Evolutionary conservation across 441 rosid species (phyloP), one percentile per base, ranked within the genome.

Genomic region (Populus hybrid): DNA sequence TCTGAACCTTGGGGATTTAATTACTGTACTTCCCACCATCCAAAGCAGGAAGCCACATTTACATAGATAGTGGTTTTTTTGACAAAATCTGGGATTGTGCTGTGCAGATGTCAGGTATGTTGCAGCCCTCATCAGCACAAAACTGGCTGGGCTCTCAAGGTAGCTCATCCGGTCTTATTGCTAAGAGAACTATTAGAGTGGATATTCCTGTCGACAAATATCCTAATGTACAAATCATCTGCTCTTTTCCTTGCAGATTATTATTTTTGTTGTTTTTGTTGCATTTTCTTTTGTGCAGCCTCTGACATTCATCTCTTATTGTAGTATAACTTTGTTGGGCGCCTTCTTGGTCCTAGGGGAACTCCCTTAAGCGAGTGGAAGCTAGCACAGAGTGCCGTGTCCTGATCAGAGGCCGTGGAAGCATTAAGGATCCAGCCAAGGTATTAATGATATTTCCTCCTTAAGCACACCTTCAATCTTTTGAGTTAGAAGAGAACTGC

Each of bases 261-360:
- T 64, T 6, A 29, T 14, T 2, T 61, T 77, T 38, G 38, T 2
- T 53, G 61, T 14, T 2, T 61, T 77, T 38, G 33, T 2, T 53
- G 61, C n/a, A 53, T 18, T 53, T 53, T 16, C 64, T 50, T 64
- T 21, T 36, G 16, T 71, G 24, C 56, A 3, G 74, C n/a, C 7
- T 69, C 86, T 86, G 78, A 86, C 64, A 61, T 35, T 36, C 40
- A 67, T 74, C 79, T 38, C 26, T 80, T 75, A 45, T 82, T 81
- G 83, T 94, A 96, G 98, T 96, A 78, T 88, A 96, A 96, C 85
- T 96, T 96, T 92, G 99, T 96, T 0, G 99, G 99, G 64, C 98
- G 99, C 75, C 96, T 96, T 29, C 31, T 29, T 29, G 31, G 31
- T 29, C 31, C 31, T 29, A 29, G 31, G 31, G 31, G 31, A 92